phyloP scores from a whole-genome alignment of 2,329 filamentous ascomycete species.

The Knufia petricola region DNA sequence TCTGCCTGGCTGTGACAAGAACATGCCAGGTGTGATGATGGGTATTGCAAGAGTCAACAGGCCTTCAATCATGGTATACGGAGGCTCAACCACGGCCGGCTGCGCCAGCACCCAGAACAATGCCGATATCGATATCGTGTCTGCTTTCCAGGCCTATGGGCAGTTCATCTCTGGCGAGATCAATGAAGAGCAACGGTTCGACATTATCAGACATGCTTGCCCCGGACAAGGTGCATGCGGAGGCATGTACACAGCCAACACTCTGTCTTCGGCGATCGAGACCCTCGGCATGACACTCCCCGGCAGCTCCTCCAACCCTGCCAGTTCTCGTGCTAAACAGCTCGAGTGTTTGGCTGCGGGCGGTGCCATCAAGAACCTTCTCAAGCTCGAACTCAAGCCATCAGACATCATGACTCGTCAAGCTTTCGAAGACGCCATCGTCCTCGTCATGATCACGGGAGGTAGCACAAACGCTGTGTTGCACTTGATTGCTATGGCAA shows the following conservation, averaged over 20 bases:
- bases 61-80: constrained; percentile 95
- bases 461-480: constrained; percentile 81
- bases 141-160: constrained; percentile 94
- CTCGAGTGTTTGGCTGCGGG: constrained; percentile 65
- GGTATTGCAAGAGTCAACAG: constrained; percentile 93
- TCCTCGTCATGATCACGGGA: constrained; percentile 70
- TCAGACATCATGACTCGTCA: constrained; percentile 69
- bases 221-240: constrained; percentile 75
- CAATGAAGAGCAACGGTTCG: constrained; percentile 79
- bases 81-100: constrained; percentile 85
- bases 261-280: constrained; percentile 66
- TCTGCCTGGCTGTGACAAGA: constrained; percentile 97
- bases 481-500: constrained; percentile 74
- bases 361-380: constrained; percentile 61
- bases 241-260: constrained; percentile 75
- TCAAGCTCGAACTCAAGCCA: constrained; percentile 68
- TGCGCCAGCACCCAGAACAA: constrained; percentile 67
- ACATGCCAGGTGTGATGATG: constrained; percentile 89
- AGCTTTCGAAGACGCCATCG: constrained; percentile 79
- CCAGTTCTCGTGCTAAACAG: constrained; percentile 61
- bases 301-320: constrained; percentile 69
- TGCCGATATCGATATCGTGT: constrained; percentile 81
- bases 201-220: constrained; percentile 89
- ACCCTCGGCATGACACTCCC: constrained; percentile 70
- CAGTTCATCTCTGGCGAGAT: constrained; percentile 90